Evolutionary conservation across 768 basidiomycete species (phyloP).

Genomic region (Auriscalpium microsporum): DNA sequence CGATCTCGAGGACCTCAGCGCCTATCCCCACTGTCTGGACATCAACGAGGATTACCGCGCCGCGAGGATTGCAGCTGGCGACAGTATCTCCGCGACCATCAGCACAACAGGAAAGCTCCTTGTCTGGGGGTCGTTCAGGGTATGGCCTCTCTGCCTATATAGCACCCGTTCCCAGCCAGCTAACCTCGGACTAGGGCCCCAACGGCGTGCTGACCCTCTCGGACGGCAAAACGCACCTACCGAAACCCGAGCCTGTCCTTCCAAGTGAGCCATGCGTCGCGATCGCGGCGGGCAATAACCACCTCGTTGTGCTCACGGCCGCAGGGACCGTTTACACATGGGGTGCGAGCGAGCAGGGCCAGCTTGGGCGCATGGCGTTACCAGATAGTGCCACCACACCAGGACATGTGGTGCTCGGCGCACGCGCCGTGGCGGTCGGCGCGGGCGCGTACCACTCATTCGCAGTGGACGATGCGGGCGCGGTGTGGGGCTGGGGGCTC

Average conservation of each 20-base stretch:
- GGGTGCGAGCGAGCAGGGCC: constrained; percentile 86
- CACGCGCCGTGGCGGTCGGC: constrained; percentile 63
- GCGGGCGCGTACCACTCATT: constrained; percentile 85
- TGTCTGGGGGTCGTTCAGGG: constrained; percentile 88
- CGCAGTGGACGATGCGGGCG: constrained; percentile 75
- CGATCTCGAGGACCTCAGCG: constrained; percentile 50
- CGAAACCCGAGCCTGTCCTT: constrained; percentile 51
- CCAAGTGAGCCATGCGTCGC: constrained; percentile 62
- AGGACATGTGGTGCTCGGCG: constrained; percentile 73
- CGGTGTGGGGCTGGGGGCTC: constrained; percentile 93
- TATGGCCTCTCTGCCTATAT: constrained; percentile 29
- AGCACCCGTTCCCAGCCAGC: background rate
- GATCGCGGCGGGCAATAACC: constrained; percentile 79
- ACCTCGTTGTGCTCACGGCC: constrained; percentile 81
- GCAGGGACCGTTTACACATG: constrained; percentile 83
- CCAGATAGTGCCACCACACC: constrained; percentile 64
- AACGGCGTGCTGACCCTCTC: constrained; percentile 82
- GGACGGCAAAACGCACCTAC: constrained; percentile 57
- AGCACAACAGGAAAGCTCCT: constrained; percentile 71
- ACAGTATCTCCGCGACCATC: constrained; percentile 81
- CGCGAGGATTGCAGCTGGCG: constrained; percentile 75
- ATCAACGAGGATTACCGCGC: constrained; percentile 78
- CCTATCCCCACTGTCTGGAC: constrained; percentile 41
- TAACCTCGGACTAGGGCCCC: constrained; percentile 37
- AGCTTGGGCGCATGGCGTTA: constrained; percentile 78